Percentiles rank a stretch among this genome's conserved stretches.
These are phyloP conservation scores for Russula griseocarnosa DNA, from an alignment of 768 basidiomycete genomes.

Conservation along the genomic window DNA sequence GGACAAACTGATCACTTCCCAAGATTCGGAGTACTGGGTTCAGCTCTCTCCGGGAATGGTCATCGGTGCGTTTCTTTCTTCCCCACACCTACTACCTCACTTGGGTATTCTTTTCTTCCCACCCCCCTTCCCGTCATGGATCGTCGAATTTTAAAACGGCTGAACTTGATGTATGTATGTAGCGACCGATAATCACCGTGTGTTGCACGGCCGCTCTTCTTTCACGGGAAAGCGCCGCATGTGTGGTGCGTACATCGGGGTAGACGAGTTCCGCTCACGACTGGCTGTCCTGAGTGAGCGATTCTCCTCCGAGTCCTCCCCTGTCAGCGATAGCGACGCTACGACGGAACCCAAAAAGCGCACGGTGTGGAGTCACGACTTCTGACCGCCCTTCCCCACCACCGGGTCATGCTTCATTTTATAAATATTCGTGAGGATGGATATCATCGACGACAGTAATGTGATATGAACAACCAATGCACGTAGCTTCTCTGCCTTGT, in stretches of 20 bases:
- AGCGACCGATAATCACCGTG: constrained; percentile 92
- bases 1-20: constrained; percentile 68
- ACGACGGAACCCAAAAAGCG: constrained; percentile 1
- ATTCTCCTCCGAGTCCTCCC: constrained; percentile 39
- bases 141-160: not conserved
- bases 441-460: not conserved
- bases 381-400: constrained; percentile 18
- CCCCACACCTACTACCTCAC: not conserved
- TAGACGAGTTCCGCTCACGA: constrained; percentile 85
- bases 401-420: not conserved
- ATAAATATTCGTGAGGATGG: not conserved
- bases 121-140: not conserved
- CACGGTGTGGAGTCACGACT: constrained; percentile 29
- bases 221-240: constrained; percentile 86
- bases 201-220: constrained; percentile 89
- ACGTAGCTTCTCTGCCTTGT: not conserved
- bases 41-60: constrained; percentile 85
- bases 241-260: constrained; percentile 93
- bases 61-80: constrained; percentile 48
- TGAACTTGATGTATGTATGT: constrained; percentile 2
- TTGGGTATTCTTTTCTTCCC: too few relatives aligned
- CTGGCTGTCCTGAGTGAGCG: constrained; percentile 63
- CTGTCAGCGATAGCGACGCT: constrained; percentile 1
- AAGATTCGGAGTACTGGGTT: constrained; percentile 89
- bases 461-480: not conserved